Evolutionary conservation across 1,284 basidiomycete species (phyloP).

Genomic region (Sporisorium sorghi): DNA sequence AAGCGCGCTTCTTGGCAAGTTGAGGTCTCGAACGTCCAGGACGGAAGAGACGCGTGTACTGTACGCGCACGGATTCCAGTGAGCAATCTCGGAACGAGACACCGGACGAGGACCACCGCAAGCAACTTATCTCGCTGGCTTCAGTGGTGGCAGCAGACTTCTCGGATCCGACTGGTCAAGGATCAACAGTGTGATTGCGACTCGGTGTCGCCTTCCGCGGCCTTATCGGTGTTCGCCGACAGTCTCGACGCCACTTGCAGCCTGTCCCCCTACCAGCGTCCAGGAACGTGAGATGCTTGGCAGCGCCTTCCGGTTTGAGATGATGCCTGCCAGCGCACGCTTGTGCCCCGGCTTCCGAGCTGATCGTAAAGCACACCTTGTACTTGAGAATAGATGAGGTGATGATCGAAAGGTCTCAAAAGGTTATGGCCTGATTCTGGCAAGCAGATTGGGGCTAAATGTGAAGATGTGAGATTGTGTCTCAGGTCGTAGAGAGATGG

Average conservation of each 20-base stretch:
- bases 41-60: background rate
- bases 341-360: too few relatives aligned
- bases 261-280: too few relatives aligned
- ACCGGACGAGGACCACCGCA: too few relatives aligned
- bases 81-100: background rate
- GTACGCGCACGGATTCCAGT: too few relatives aligned
- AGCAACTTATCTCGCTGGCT: too few relatives aligned
- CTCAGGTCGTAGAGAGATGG: too few relatives aligned
- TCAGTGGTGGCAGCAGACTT: too few relatives aligned
- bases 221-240: background rate
- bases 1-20: background rate
- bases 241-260: constrained; percentile 3
- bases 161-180: background rate
- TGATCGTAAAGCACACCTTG: background rate
- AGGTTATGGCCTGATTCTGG: background rate
- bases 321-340: too few relatives aligned
- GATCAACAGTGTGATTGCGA: too few relatives aligned
- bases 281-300: background rate
- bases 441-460: background rate
- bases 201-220: background rate
- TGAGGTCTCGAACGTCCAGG: background rate
- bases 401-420: background rate
- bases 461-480: too few relatives aligned
- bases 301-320: too few relatives aligned
- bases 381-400: background rate